Conservation (phyloP, 163 green algal genomes). For the Chloromonas sp. region DNA sequence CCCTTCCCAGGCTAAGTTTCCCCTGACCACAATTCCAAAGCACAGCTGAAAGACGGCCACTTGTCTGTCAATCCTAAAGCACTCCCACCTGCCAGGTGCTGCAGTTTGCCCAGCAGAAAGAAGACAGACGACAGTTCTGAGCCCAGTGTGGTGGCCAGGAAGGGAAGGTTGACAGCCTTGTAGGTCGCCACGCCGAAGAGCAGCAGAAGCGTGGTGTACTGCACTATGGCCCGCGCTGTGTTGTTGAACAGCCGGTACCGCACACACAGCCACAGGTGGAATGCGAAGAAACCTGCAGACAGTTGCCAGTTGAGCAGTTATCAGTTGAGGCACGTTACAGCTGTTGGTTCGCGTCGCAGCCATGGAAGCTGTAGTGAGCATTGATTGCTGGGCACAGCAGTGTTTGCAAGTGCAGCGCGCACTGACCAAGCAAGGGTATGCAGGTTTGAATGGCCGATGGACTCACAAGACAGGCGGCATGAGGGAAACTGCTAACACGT, state of each 20-base stretch:
- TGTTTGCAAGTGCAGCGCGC: neutral
- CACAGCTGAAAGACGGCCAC: neutral
- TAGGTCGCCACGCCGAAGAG: conserved; percentile 33
- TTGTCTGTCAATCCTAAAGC: neutral
- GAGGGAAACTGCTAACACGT: too few relatives aligned
- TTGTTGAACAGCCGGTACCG: conserved; percentile 28
- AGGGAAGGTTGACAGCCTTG: conserved; percentile 1
- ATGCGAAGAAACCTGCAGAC: conserved; percentile 42
- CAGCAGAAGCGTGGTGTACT: conserved; percentile 48
- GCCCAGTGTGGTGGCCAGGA: conserved; percentile 40
- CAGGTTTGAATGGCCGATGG: too few relatives aligned
- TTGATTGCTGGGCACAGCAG: neutral
- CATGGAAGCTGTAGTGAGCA: neutral
- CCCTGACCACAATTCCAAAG: too few relatives aligned
- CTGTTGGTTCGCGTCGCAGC: neutral
- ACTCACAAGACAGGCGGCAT: too few relatives aligned
- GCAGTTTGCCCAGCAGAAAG: conserved; percentile 29
- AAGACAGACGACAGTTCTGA: conserved; percentile 26
- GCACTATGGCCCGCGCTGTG: conserved; percentile 24
- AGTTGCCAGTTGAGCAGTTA: neutral
- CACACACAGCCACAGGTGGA: conserved; percentile 48
- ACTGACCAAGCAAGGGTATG: neutral
- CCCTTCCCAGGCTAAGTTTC: neutral
- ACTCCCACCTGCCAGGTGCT: conserved; percentile 25
- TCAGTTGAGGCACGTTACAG: neutral